Conservation (phyloP, 176 grass and related monocot genomes). For the Hyparrhenia diplandra region DNA sequence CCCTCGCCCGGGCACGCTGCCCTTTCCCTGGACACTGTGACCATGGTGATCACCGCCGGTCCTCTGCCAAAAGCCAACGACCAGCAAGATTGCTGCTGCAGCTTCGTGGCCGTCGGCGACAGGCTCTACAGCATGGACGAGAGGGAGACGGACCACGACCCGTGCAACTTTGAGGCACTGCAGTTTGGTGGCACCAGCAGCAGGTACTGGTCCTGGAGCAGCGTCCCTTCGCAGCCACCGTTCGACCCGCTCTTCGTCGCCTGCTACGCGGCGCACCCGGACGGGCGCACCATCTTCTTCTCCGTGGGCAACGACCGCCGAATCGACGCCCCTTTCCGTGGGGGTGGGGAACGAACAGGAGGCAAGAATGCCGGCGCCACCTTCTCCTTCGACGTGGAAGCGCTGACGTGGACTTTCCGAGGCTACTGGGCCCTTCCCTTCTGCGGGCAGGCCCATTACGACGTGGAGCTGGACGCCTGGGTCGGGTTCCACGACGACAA, state of each 20-base stretch:
- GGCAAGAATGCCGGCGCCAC: too few relatives aligned
- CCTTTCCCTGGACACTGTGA: neutral
- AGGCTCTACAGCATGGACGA: neutral
- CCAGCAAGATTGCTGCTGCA: neutral
- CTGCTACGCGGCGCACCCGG: neutral
- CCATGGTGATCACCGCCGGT: neutral
- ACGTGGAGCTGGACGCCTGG: too few relatives aligned
- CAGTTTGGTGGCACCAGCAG: neutral
- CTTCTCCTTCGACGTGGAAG: too few relatives aligned
- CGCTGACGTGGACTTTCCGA: too few relatives aligned
- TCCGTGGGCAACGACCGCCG: too few relatives aligned
- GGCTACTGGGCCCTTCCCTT: too few relatives aligned
- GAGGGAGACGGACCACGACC: neutral
- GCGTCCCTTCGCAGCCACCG: constrained; percentile 1
- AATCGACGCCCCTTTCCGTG: too few relatives aligned
- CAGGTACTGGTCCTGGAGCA: neutral
- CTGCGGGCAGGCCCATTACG: too few relatives aligned
- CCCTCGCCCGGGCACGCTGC: neutral
- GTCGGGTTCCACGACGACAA: too few relatives aligned
- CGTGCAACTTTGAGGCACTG: neutral
- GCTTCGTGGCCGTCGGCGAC: neutral
- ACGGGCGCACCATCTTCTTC: neutral
- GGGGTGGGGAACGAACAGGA: too few relatives aligned
- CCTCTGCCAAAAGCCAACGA: neutral
- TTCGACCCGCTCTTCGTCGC: neutral